Evolutionary conservation across 345 rosid species (phyloP), one percentile per base, ranked within the genome.

Genomic region (Brassica rapa): DNA sequence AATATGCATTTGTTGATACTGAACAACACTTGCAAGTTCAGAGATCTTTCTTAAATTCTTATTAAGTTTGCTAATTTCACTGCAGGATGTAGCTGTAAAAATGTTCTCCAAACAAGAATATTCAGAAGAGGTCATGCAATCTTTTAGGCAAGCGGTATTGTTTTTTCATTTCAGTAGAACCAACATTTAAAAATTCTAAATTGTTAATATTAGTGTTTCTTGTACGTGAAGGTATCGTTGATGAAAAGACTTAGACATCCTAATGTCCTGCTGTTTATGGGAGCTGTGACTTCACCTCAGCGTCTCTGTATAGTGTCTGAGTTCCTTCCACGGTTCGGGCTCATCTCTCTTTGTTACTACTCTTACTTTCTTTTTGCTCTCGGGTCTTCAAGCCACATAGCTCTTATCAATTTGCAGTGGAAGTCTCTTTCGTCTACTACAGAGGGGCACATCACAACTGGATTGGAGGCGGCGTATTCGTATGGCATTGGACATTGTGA

Each of bases 201-300:
- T n/a, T 37, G 43, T 37, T 37, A 37, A 8, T 37, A 37, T 0
- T 15, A 39, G 39, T 43, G 62, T 60, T 70, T 35, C 68, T 62
- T 65, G 71, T 71, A 4, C 67, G 49, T 81, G 74, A 78, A 92
- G 98, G 97, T 94, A 21, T 88, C 89, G 25, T 85, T 94, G 27
- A 94, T 94, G 97, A 94, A 92, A 86, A 90, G 91, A 79, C 97
- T 94, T 70, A 83, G 97, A 72, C 98, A 94, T 83, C 98, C 98
- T 23, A 89, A 94, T 74, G 87, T 91, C 64, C 83, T 94, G 83
- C 90, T 94, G 56, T 94, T 94, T 84, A 94, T 94, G 98, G 97
- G 97, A 83, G 98, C 96, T 49, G 97, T 94, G 66, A 88, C 93
- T 84, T 89, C 93, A 57, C 88, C 95, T 60, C 88, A 85, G 66